phyloP scores from a whole-genome alignment of 2,329 filamentous ascomycete genomes.

The Hymenoscyphus fructigenus region DNA sequence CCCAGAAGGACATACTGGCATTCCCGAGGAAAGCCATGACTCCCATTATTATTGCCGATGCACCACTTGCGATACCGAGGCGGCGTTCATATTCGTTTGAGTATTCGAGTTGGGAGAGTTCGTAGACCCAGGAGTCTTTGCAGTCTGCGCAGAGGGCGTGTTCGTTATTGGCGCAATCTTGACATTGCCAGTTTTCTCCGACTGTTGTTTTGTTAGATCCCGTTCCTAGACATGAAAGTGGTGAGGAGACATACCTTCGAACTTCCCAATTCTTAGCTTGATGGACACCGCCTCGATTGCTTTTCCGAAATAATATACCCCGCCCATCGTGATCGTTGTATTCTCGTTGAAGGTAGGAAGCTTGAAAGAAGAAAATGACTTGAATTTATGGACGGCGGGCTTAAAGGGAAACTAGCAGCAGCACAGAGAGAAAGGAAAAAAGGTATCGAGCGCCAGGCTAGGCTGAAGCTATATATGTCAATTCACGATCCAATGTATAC shows the following conservation, averaged over 20 bases:
- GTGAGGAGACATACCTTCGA: not conserved
- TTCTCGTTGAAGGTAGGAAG: not conserved
- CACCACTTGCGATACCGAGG: not conserved
- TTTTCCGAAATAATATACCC: not conserved
- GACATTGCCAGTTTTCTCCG: slow-evolving; percentile 6
- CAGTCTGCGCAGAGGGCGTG: slow-evolving; percentile 5
- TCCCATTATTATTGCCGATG: not conserved
- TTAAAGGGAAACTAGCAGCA: not conserved
- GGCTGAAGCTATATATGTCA: no score
- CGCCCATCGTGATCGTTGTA: not conserved
- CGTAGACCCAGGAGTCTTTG: slow-evolving; percentile 1
- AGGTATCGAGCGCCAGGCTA: no score
- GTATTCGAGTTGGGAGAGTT: not conserved
- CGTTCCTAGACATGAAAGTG: not conserved
- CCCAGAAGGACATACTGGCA: not conserved
- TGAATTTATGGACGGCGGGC: no score
- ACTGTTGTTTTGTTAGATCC: not conserved
- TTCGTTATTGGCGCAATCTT: not conserved
- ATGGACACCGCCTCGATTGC: not conserved
- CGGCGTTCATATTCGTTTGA: not conserved
- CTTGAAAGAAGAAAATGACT: no score
- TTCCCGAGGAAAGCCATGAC: not conserved
- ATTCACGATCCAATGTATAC: no score
- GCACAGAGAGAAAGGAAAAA: no score
- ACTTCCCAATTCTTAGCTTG: not conserved